Base-by-base conservation (phyloP, 495 filamentous ascomycete species). In the Penicillium pancosmium region DNA sequence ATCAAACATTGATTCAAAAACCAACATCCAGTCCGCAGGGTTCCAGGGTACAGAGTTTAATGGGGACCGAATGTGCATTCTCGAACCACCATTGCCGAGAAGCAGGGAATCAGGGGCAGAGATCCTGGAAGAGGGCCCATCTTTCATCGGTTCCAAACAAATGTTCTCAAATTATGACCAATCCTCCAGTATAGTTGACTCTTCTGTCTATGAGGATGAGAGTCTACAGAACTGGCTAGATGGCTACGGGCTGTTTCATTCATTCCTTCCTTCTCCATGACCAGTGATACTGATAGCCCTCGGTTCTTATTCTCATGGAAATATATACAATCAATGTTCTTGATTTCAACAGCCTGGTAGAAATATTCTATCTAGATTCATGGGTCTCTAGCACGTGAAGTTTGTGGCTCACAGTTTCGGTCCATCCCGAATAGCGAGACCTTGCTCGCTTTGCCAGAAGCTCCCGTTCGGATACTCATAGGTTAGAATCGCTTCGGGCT, bases 381-480 rank as follows among this genome's bases (percentile, higher is more conserved):
- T 3, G 2, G 23, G 23, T 23, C 0, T 3, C 23, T 23, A 23
- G 23, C 23, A 23, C 2, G 23, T 36, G 34, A 36, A 50, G 19
- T 23, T 33, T n/a, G 31, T 50, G 23, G 47, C 34, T 36, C 34
- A 36, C 34, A 36, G 13, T 36, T 36, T 36, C 34, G 34, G 34
- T 10, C 34, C 34, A 13, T 36, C 12, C 34, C 34, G 9, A 47
- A 47, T 47, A 16, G 19, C 43, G n/a, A 34, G 40, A 38, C 50
- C 50, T 34, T 35, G n/a, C 18, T 61, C 54, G 25, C 53, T 56
- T 3, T 51, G 31, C 59, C 59, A 61, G 25, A 61, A 61, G 33
- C 53, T 52, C 4, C 59, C 59, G 35, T 18, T 34, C 19, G 59
- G 59, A 47, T 52, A 61, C 15, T 55, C 36, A 12, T 56, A 57